These are phyloP conservation scores for Nepenthes alata DNA, from an alignment of 179 eudicot genomes.

Conservation along the genomic window DNA sequence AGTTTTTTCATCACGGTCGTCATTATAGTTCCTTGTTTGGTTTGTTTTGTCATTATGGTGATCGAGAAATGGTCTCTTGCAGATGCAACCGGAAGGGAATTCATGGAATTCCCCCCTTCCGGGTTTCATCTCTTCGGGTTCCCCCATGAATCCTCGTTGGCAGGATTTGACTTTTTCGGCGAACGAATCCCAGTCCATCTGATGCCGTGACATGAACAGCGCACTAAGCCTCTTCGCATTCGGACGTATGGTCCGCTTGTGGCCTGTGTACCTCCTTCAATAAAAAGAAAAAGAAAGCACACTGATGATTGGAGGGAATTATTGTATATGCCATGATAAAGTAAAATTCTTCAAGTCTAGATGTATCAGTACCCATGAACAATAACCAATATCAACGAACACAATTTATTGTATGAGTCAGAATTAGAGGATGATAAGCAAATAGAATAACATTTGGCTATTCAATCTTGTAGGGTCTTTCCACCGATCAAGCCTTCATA, in stretches of 20 bases:
- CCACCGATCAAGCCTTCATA: too few relatives aligned
- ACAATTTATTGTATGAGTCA: too few relatives aligned
- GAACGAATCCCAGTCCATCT: slow-evolving; percentile 67
- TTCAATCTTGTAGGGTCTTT: too few relatives aligned
- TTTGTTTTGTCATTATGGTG: background rate
- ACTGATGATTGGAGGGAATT: too few relatives aligned
- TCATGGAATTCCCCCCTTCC: slow-evolving; percentile 81
- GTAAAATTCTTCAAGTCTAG: too few relatives aligned
- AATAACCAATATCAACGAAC: too few relatives aligned
- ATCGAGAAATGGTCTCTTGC: slow-evolving; percentile 38
- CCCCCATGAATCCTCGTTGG: slow-evolving; percentile 96
- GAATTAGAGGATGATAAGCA: too few relatives aligned
- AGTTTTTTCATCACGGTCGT: background rate
- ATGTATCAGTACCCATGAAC: too few relatives aligned
- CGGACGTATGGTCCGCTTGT: slow-evolving; percentile 87
- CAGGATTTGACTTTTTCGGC: slow-evolving; percentile 82
- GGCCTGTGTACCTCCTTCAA: slow-evolving; percentile 88
- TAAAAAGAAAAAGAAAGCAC: background rate
- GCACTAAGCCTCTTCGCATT: slow-evolving; percentile 91
- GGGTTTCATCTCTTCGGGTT: slow-evolving; percentile 80
- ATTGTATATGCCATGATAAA: too few relatives aligned
- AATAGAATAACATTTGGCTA: too few relatives aligned
- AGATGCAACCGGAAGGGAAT: slow-evolving; percentile 75
- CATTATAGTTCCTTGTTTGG: background rate
- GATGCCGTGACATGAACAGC: slow-evolving; percentile 53